Conservation (phyloP, 352 stramenopile genomes). For the Phytophthora vignae region DNA sequence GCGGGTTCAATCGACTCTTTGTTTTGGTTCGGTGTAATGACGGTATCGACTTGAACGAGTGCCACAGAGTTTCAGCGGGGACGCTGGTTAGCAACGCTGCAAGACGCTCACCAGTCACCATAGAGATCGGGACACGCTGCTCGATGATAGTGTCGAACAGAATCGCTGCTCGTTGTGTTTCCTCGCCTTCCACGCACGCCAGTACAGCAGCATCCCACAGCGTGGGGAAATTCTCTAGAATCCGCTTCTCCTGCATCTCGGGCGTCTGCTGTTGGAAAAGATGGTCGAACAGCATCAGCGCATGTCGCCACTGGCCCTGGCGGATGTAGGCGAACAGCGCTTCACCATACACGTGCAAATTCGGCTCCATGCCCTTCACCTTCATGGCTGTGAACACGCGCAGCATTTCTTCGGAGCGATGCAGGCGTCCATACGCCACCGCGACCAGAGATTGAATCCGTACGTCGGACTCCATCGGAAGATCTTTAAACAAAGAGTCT, state of each 20-base stretch:
- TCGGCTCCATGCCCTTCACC: slow-evolving; percentile 66
- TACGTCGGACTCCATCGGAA: slow-evolving; percentile 54
- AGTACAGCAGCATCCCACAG: slow-evolving; percentile 74
- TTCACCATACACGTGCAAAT: slow-evolving; percentile 76
- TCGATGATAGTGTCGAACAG: slow-evolving; percentile 59
- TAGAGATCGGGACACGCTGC: slow-evolving; percentile 49
- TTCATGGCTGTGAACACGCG: slow-evolving; percentile 80
- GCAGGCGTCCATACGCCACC: slow-evolving; percentile 57
- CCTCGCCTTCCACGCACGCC: slow-evolving; percentile 55
- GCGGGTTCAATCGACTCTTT: slow-evolving; percentile 27
- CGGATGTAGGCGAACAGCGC: slow-evolving; percentile 75
- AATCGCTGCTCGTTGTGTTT: slow-evolving; percentile 50
- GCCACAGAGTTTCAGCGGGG: slow-evolving; percentile 63
- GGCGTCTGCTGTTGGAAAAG: slow-evolving; percentile 54
- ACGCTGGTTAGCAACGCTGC: slow-evolving; percentile 51
- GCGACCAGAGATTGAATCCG: slow-evolving; percentile 73
- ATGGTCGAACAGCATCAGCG: slow-evolving; percentile 81
- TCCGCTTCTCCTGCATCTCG: slow-evolving; percentile 46
- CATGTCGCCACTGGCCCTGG: slow-evolving; percentile 70
- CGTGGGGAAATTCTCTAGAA: slow-evolving; percentile 60
- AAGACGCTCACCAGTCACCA: slow-evolving; percentile 57
- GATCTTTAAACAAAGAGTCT: slow-evolving; percentile 16
- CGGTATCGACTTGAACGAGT: slow-evolving; percentile 54
- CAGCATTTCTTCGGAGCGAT: slow-evolving; percentile 61
- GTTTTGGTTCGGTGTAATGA: slow-evolving; percentile 53